Conservation (phyloP, 164 flowering plant species). For the Dillenia suffruticosa region DNA sequence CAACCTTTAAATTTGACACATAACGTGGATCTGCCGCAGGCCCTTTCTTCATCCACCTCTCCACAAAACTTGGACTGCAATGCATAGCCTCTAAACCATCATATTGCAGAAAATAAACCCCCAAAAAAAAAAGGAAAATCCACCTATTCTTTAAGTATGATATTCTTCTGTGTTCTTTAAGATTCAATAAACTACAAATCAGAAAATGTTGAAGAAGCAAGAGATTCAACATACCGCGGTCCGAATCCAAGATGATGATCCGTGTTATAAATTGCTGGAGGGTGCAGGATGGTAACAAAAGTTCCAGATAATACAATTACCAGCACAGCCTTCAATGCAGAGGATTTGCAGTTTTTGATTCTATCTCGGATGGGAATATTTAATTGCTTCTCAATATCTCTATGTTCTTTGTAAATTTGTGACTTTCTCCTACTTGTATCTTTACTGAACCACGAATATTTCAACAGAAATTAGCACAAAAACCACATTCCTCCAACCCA, state of each 20-base stretch:
- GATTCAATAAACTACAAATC: neutral
- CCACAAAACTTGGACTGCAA: conserved; percentile 42
- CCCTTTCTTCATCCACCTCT: conserved; percentile 44
- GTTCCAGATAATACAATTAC: conserved; percentile 47
- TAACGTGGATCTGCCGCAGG: conserved; percentile 34
- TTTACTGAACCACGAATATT: conserved; percentile 22
- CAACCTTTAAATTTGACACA: conserved; percentile 27
- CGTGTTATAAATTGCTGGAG: conserved; percentile 43
- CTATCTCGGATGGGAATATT: conserved; percentile 39
- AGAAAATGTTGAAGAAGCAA: neutral
- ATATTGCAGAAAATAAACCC: neutral
- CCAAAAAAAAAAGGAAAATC: neutral
- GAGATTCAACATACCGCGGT: conserved; percentile 39
- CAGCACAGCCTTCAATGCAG: conserved; percentile 48
- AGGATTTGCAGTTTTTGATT: conserved; percentile 42
- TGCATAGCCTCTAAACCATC: neutral
- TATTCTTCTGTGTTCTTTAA: neutral
- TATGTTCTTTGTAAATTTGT: conserved; percentile 35
- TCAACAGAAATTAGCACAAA: neutral
- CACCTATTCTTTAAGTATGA: neutral
- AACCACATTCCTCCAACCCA: too few relatives aligned
- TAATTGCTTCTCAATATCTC: conserved; percentile 45
- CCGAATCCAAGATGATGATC: conserved; percentile 29
- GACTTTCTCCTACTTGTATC: conserved; percentile 29
- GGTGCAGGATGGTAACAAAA: conserved; percentile 43